A percentile compares a stretch with the other conserved stretches of the same genome.
Evolutionary conservation across 2,329 filamentous ascomycete genomes (phyloP).

Genomic region (Periconia macrospinosa): DNA sequence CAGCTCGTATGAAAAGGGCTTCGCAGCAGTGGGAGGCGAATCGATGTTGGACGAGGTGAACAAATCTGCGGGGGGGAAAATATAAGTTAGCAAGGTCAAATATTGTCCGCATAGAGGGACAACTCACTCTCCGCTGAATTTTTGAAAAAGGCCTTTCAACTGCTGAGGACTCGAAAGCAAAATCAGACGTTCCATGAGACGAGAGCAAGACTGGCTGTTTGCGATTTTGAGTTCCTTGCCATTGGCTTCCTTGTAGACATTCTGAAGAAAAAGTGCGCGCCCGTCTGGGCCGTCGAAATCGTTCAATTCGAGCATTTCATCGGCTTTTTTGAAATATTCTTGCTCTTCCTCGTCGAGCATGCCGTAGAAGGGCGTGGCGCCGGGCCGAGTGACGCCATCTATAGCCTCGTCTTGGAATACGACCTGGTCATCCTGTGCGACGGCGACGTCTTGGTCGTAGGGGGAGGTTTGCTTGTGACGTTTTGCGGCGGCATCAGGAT

Average conservation of each 20-base stretch:
- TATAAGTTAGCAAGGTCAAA: conserved; percentile 14
- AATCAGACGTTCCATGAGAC: conserved; percentile 89
- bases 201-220: conserved; percentile 92
- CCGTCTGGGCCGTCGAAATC: conserved; percentile 76
- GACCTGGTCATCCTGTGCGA: conserved; percentile 9
- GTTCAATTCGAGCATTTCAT: conserved; percentile 87
- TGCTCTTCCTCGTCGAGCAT: conserved; percentile 91
- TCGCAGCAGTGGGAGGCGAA: conserved; percentile 98
- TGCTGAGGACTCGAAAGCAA: conserved; percentile 76
- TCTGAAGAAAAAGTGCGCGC: conserved; percentile 62
- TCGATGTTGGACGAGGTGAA: conserved; percentile 87
- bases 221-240: conserved; percentile 96
- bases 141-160: conserved; percentile 83
- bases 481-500: conserved; percentile 43
- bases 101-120: not conserved
- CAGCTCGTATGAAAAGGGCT: conserved; percentile 82
- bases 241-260: conserved; percentile 81
- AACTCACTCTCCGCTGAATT: conserved; percentile 74
- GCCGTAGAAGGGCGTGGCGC: conserved; percentile 82
- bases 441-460: conserved; percentile 14
- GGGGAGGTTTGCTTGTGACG: conserved; percentile 22
- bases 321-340: conserved; percentile 89
- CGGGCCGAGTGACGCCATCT: conserved; percentile 37
- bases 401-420: conserved; percentile 24
- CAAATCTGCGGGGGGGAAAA: conserved; percentile 57